Evolutionary conservation across 805 yeast species (phyloP), one percentile per base, ranked within the genome.

Genomic region (Pichia rugopelliculosa): DNA sequence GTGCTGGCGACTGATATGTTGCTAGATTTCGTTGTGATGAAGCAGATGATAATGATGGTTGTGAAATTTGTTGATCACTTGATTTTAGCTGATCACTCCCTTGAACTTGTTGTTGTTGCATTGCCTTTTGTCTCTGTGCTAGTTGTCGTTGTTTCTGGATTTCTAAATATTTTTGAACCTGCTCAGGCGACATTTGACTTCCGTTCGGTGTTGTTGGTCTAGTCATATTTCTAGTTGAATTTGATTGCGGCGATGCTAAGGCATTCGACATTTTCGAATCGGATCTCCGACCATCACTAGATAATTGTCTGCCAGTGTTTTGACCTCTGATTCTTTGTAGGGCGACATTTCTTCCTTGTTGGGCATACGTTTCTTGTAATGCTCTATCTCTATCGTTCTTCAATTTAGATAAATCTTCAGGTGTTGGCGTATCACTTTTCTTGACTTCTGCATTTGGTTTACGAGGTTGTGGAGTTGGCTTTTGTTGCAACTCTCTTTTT

Each of bases 331-430:
- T 46, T 46, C 63, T 53, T 23, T 56, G 51, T 43, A 52, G 59
- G 18, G 48, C 47, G 15, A 53, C 57, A 41, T 53, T 52, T 23
- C 52, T 39, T 30, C 46, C 50, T 26, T 55, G 57, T 39, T 62
- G 66, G 37, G 78, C 65, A 62, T 78, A 79, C 2, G 82, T 85
- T 54, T 87, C 95, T 53, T 89, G 88, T 18, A 85, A 75, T 0
- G 93, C 83, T 62, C 82, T 83, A 58, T 91, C 98, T 49, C 96
- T 74, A 54, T 91, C 96, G 54, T 72, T 79, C 64, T 91, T 91
- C 68, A 93, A 67, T 52, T 78, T 78, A 0, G 96, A 79, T 59
- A 91, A 74, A 58, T 90, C 96, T 12, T 84, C 80, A 0, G 98
- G 97, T 0, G 95, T 77, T 10, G 87, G 86, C 2, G 85, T 77